Evolutionary conservation across 768 basidiomycete genomes (phyloP).

Genomic region (Boletus fagicola): DNA sequence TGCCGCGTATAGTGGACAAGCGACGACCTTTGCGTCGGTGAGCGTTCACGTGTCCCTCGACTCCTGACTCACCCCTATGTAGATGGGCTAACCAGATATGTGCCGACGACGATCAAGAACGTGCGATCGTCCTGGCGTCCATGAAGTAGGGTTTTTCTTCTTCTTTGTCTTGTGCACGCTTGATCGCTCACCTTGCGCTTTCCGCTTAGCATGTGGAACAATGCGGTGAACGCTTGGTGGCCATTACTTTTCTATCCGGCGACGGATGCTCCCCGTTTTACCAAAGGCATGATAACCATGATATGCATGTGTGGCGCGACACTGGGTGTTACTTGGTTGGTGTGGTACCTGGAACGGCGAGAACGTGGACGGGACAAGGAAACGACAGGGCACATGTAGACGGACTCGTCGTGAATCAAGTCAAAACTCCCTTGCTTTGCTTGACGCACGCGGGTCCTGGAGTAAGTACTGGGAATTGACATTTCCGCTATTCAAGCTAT

Average conservation of each 20-base stretch:
- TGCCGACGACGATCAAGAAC: conserved; percentile 66
- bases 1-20: conserved; percentile 72
- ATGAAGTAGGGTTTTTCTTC: conserved; percentile 55
- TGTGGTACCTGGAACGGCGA: conserved; percentile 52
- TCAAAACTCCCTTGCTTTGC: background rate
- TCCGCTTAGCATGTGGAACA: conserved; percentile 59
- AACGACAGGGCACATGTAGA: background rate
- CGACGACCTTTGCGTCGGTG: conserved; percentile 68
- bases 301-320: conserved; percentile 58
- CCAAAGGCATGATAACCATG: conserved; percentile 69
- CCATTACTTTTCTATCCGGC: conserved; percentile 71
- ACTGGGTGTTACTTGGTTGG: conserved; percentile 50
- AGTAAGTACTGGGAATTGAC: background rate
- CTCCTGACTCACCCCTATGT: conserved; percentile 5
- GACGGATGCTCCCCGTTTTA: conserved; percentile 65
- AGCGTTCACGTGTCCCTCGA: background rate
- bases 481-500: conserved; percentile 7
- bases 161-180: background rate
- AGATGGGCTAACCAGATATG: conserved; percentile 82
- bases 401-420: background rate
- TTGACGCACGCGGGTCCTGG: background rate
- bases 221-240: conserved; percentile 69
- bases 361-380: conserved; percentile 24
- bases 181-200: background rate
- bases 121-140: conserved; percentile 65